phyloP scores from a whole-genome alignment of 2,329 filamentous ascomycete species.

The Colletotrichum higginsianum region DNA sequence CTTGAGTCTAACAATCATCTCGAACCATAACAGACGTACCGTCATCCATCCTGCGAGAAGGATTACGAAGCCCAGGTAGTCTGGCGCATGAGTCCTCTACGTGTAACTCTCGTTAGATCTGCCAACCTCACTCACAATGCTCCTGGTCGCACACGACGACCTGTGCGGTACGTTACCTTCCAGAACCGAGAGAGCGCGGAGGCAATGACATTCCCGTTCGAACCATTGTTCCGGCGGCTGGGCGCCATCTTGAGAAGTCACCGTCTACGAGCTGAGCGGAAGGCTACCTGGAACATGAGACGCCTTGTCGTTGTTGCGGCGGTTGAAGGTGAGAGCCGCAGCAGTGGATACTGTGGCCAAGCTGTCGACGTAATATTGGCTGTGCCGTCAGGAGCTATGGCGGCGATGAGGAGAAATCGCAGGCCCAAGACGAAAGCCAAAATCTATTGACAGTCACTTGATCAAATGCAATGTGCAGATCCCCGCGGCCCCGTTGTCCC shows the following conservation, averaged over 20 bases:
- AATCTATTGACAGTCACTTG: slow-evolving; percentile 34
- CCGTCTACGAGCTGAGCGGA: slow-evolving; percentile 57
- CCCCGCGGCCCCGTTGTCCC: slow-evolving; percentile 1
- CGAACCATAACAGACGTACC: slow-evolving; percentile 56
- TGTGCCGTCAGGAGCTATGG: background rate
- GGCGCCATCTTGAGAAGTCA: slow-evolving; percentile 62
- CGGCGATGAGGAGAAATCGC: background rate
- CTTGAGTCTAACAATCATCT: slow-evolving; percentile 44
- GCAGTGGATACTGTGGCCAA: background rate
- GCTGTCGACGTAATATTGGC: background rate
- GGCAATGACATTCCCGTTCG: slow-evolving; percentile 45
- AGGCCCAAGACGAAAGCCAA: background rate
- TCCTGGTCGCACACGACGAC: slow-evolving; percentile 20
- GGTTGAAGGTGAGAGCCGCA: background rate
- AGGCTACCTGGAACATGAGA: slow-evolving; percentile 55
- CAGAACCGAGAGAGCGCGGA: slow-evolving; percentile 60
- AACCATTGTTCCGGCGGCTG: slow-evolving; percentile 42
- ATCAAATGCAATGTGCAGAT: slow-evolving; percentile 19
- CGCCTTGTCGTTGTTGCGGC: slow-evolving; percentile 12
- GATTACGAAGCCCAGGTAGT: slow-evolving; percentile 84
- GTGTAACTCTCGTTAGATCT: slow-evolving; percentile 37
- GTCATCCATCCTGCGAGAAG: slow-evolving; percentile 78
- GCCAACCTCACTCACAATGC: background rate
- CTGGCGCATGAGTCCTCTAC: slow-evolving; percentile 86
- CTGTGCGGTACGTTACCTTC: slow-evolving; percentile 54